Evolutionary conservation across 2,329 filamentous ascomycete species (phyloP), one percentile per base, ranked within the genome.

Genomic region (Botrytis elliptica): DNA sequence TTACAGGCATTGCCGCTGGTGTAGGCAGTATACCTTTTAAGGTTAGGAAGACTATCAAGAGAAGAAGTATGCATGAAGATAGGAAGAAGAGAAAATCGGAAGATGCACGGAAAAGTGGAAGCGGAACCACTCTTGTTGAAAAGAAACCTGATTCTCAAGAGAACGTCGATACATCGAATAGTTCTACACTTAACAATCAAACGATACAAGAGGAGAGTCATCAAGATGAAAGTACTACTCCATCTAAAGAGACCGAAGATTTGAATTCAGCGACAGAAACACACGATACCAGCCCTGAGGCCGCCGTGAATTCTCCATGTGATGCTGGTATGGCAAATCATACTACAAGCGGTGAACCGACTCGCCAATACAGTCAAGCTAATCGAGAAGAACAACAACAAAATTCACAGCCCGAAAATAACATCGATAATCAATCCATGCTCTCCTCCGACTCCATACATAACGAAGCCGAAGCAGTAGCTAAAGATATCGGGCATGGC

Each of bases 21-120:
- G 83, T 92, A 25, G 89, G 88, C 1, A 86, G 88, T 69, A 88
- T 92, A 5, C 92, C 92, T 0, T 86, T 90, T 22, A 85, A 87
- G 14, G 83, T 92, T 75, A 86, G 85, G 22, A 90, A 88, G 81
- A 87, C 85, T 16, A 85, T 88, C 2, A 88, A 86, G 74, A 87
- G 86, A 77, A 84, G 87, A 36, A 85, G 85, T 70, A 84, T 87
- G 75, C 85, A 86, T 59, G 86, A 85, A 75, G 82, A 84, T 79
- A 80, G 80, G 68, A 69, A 68, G 63, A 81, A 77, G 74, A 79
- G 76, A 22, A 75, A 77, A 74, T 77, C 77, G 38, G 79, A 77
- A 70, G 72, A 74, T 46, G n/a, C 42, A 40, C 49, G 57, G 33
- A 67, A 59, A 57, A 71, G 64, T 64, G 52, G 64, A 66, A 74